Evolutionary conservation across 352 stramenopile species (phyloP).

Genomic region (Pythium vanterpoolii): DNA sequence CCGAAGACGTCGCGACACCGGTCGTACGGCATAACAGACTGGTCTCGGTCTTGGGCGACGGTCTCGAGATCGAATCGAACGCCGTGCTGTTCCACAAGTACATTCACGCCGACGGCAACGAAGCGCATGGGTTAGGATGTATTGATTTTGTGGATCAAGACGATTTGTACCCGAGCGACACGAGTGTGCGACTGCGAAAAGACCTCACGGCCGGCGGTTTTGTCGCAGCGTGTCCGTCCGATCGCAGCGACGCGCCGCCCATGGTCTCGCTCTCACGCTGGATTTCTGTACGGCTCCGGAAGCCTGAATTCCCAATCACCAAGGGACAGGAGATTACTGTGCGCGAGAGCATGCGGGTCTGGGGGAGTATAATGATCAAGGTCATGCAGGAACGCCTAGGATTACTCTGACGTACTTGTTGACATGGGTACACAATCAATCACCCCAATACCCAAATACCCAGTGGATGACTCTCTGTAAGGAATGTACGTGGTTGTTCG

Average conservation of each 20-base stretch:
- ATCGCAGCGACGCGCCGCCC: slow-evolving; percentile 2
- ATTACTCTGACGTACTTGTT: not conserved
- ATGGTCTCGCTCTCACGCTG: slow-evolving; percentile 16
- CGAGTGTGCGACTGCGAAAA: slow-evolving; percentile 15
- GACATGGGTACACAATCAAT: slow-evolving; percentile 5
- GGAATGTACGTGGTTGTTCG: not conserved
- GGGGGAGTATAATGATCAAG: slow-evolving; percentile 22
- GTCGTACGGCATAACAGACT: slow-evolving; percentile 13
- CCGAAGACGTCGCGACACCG: slow-evolving; percentile 10
- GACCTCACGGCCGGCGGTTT: slow-evolving; percentile 13
- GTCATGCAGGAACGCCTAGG: slow-evolving; percentile 21
- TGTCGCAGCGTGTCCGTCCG: slow-evolving; percentile 6
- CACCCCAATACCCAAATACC: slow-evolving; percentile 11
- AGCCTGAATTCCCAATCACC: slow-evolving; percentile 12
- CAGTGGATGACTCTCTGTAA: not conserved
- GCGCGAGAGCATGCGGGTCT: slow-evolving; percentile 16
- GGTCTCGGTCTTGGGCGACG: slow-evolving; percentile 9
- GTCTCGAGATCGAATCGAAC: slow-evolving; percentile 22
- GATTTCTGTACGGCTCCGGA: slow-evolving; percentile 7
- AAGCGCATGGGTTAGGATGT: slow-evolving; percentile 7
- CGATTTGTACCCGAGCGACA: slow-evolving; percentile 34
- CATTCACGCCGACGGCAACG: not conserved
- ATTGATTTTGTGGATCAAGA: slow-evolving; percentile 39
- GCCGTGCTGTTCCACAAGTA: slow-evolving; percentile 11
- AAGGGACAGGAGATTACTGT: slow-evolving; percentile 8